A percentile compares a stretch with the other conserved stretches of the same genome.
These are phyloP conservation scores for Aspergillus fumigatus DNA, from an alignment of 2,329 filamentous ascomycete species.

Conservation along the genomic window DNA sequence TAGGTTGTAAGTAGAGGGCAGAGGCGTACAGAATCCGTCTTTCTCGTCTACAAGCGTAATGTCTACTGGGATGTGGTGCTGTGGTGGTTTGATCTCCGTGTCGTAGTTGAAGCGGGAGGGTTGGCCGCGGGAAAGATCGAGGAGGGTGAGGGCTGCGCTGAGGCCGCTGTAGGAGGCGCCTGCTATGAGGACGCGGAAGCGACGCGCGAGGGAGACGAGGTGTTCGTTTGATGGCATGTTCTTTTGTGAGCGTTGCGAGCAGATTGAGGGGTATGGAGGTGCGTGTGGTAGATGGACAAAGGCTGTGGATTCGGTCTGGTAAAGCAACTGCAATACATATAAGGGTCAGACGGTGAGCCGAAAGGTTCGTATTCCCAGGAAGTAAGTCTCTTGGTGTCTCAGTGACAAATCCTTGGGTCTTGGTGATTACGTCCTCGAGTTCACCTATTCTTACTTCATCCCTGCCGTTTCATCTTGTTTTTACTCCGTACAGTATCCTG, in stretches of 20 bases:
- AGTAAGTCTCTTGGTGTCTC: not conserved
- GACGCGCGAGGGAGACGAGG: conserved; percentile 15
- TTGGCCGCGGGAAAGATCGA: conserved; percentile 59
- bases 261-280: not conserved
- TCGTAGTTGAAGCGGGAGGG: conserved; percentile 42
- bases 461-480: not conserved
- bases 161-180: conserved; percentile 72
- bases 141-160: conserved; percentile 60
- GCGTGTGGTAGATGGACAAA: not conserved
- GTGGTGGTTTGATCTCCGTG: conserved; percentile 16
- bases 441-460: not conserved
- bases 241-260: not conserved
- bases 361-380: not conserved
- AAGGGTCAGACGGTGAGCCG: not conserved
- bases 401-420: too few species aligned
- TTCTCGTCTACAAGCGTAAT: conserved; percentile 73
- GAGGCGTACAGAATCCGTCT: conserved; percentile 68
- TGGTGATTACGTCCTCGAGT: too few species aligned
- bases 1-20: too few species aligned
- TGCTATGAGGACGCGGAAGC: conserved; percentile 58
- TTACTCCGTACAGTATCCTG: not conserved
- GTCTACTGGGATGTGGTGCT: conserved; percentile 53
- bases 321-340: not conserved
- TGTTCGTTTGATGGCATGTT: conserved; percentile 26
- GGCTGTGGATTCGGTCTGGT: not conserved